Base-by-base conservation (phyloP, 1,139 yeast genomes). In the Saccharomyces hybrid region DNA sequence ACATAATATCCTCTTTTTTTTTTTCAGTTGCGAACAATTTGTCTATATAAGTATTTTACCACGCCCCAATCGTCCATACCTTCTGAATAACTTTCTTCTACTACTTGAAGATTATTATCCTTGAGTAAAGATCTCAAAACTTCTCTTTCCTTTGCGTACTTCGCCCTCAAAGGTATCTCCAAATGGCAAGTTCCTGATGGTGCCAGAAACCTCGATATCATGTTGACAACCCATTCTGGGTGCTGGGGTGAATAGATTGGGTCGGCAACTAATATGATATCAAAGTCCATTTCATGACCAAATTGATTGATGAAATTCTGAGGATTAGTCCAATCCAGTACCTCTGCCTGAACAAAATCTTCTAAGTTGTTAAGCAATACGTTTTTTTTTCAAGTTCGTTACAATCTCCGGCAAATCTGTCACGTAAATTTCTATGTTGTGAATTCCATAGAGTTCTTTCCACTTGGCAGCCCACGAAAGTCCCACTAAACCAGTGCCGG, bases 401-500 rank as follows among this genome's bases (percentile, higher is more conserved):
- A 85, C 76, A 52, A 93, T 91, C 55, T 83, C 95, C 0, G 83
- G 82, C 51, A 93, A 72, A 68, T 93, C 99, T 0, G 99, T 90
- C 41, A 89, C 70, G 14, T 74, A 71, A 0, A 89, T 77, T 0
- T 73, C 65, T 60, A 72, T 77, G 1, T 83, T 88, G 44, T 50
- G 24, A 12, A 16, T 27, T 11, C 53, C 60, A 48, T 55, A 32
- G 11, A 74, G 55, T 29, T 51, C 70, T 28, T 57, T 53, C 63
- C 63, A 62, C 56, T 61, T 64, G 24, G 56, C 52, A 1, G 79
- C 78, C 55, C 86, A 78, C 0, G 82, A 74, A 48, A 93, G 84
- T 0, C 98, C 97, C 1, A 86, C 87, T 24, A 93, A 73, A 0
- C 99, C 99, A 0, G 99, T 93, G 0, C 99, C 99, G 0, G 98